Percentiles rank a stretch among this genome's conserved stretches.
Evolutionary conservation across 2,329 filamentous ascomycete genomes (phyloP).

Genomic region (Colletotrichum lindemuthianum): DNA sequence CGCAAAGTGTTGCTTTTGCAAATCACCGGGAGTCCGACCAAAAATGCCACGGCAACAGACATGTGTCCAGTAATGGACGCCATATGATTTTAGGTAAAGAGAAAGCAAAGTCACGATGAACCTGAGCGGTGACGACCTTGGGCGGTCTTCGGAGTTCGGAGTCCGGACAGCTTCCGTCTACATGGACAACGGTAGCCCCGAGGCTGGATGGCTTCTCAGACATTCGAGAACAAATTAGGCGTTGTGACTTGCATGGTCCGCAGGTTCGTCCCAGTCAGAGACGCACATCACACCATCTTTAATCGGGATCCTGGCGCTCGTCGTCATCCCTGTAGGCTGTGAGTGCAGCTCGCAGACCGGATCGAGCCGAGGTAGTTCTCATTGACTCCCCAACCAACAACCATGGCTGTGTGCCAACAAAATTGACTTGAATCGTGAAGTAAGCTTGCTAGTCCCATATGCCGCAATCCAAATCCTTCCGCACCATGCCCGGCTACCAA

Average conservation of each 20-base stretch:
- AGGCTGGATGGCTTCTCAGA: not conserved
- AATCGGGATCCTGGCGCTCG: slow-evolving; percentile 6
- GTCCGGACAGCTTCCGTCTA: not conserved
- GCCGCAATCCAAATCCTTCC: slow-evolving; percentile 16
- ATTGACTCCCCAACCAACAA: not conserved
- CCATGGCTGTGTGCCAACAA: not conserved
- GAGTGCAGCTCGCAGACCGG: not conserved
- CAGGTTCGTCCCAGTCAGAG: not conserved
- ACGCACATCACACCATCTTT: slow-evolving; percentile 19
- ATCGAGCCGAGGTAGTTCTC: not conserved
- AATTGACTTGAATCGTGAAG: not conserved
- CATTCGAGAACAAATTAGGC: slow-evolving; percentile 6
- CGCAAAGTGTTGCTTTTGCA: too few species aligned
- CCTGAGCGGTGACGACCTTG: not conserved
- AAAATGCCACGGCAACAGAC: too few species aligned
- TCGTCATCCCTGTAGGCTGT: slow-evolving; percentile 1
- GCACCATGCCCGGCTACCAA: not conserved
- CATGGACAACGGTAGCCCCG: not conserved
- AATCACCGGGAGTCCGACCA: too few species aligned
- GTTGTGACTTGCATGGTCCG: not conserved
- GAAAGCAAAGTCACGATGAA: too few species aligned
- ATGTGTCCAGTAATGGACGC: too few species aligned
- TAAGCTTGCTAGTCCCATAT: not conserved
- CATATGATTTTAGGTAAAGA: too few species aligned
- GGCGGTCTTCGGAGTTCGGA: too few species aligned